Evolutionary conservation across 352 stramenopile species (phyloP).

Genomic region (Globisporangium cederbergense): DNA sequence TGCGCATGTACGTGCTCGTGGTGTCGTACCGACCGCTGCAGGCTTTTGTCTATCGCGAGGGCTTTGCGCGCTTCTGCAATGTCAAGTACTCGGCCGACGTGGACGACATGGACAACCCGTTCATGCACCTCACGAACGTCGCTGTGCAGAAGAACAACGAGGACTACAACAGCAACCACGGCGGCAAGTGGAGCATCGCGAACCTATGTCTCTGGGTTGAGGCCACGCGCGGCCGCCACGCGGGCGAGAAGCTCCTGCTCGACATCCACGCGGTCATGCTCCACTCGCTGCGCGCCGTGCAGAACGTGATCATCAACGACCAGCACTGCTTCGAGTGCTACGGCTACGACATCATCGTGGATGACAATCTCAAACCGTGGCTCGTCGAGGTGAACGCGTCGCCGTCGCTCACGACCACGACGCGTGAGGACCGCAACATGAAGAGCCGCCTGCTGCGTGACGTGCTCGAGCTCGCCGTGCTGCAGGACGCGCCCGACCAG

Average conservation of each 20-base stretch:
- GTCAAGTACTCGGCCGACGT: conserved; percentile 83
- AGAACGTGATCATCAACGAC: conserved; percentile 93
- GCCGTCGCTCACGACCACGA: conserved; percentile 69
- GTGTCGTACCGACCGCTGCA: conserved; percentile 86
- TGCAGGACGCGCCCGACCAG: conserved; percentile 41
- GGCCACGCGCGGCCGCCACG: conserved; percentile 45
- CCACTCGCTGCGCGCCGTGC: conserved; percentile 82
- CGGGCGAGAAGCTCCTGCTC: conserved; percentile 56
- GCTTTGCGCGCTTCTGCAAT: conserved; percentile 93
- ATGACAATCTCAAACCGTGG: conserved; percentile 91
- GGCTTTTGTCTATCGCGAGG: conserved; percentile 76
- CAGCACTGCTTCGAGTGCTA: conserved; percentile 94
- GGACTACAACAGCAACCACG: conserved; percentile 90
- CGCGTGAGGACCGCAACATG: conserved; percentile 72
- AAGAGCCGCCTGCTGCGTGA: conserved; percentile 70
- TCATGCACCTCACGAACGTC: conserved; percentile 89
- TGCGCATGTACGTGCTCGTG: conserved; percentile 92
- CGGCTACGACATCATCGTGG: conserved; percentile 93
- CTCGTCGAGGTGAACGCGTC: conserved; percentile 89
- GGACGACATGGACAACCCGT: conserved; percentile 89
- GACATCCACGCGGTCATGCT: conserved; percentile 83
- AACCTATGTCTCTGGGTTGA: conserved; percentile 87
- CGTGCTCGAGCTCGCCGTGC: conserved; percentile 62
- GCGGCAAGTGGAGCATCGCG: conserved; percentile 89
- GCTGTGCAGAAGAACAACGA: conserved; percentile 90